Evolutionary conservation across 148 eudicot genomes (phyloP).

Genomic region (Pharnaceum exiguum): DNA sequence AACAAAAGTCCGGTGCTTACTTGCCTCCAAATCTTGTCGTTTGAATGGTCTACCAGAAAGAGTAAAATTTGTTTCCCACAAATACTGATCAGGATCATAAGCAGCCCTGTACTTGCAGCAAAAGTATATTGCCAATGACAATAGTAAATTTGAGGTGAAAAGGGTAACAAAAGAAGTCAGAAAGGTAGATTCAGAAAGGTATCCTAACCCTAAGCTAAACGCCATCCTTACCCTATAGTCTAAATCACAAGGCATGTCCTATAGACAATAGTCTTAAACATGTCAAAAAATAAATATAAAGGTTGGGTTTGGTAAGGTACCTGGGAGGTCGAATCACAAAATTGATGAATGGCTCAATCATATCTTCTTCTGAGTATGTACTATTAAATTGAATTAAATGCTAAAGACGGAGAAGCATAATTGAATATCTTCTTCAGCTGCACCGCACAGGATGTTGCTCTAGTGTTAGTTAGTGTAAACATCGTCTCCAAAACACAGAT

Average conservation of each 20-base stretch:
- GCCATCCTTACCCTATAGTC: not conserved
- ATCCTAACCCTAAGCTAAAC: not conserved
- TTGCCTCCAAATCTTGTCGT: slow-evolving; percentile 91
- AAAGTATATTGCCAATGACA: too few relatives aligned
- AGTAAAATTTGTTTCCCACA: slow-evolving; percentile 82
- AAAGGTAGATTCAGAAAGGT: not conserved
- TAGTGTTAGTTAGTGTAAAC: too few relatives aligned
- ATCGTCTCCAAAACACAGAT: too few relatives aligned
- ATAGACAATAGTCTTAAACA: not conserved
- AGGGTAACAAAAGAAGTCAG: slow-evolving; percentile 4
- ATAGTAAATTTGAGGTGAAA: too few relatives aligned
- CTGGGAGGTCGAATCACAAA: slow-evolving; percentile 88
- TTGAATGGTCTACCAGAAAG: slow-evolving; percentile 61
- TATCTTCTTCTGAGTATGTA: too few relatives aligned
- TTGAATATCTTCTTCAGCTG: too few relatives aligned
- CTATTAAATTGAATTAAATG: too few relatives aligned
- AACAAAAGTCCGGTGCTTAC: slow-evolving; percentile 30
- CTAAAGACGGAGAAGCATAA: too few relatives aligned
- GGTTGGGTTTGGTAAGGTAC: too few relatives aligned
- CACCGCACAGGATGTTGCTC: too few relatives aligned
- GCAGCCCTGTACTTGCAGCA: slow-evolving; percentile 48
- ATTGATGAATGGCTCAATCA: slow-evolving; percentile 76
- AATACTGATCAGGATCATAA: slow-evolving; percentile 82
- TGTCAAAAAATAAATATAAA: too few relatives aligned
- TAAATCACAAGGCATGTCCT: not conserved